Conservation (phyloP, 148 eudicot species). For the Oxyria digyna region DNA sequence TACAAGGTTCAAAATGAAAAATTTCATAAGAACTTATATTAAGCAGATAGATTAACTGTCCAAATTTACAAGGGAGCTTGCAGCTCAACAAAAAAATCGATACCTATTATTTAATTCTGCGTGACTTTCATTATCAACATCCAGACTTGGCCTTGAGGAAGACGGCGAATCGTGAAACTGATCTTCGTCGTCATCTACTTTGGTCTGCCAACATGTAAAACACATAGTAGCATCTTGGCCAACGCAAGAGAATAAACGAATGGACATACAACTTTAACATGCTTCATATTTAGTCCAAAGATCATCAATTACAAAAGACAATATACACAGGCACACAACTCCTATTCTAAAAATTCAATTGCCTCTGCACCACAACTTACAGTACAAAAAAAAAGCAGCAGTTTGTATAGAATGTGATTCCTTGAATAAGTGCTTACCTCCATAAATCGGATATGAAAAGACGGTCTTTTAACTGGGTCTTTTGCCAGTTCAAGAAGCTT, state of each 20-base stretch:
- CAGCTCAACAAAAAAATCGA: background rate
- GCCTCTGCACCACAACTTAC: background rate
- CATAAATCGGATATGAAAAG: slow-evolving; percentile 61
- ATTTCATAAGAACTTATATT: background rate
- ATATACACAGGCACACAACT: background rate
- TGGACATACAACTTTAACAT: background rate
- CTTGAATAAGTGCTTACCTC: slow-evolving; percentile 34
- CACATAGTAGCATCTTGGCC: background rate
- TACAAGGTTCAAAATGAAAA: background rate
- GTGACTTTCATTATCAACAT: background rate
- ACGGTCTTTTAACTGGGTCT: slow-evolving; percentile 65
- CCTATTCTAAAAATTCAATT: background rate
- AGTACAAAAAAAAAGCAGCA: background rate
- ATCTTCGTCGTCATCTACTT: slow-evolving; percentile 43
- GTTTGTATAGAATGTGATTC: background rate
- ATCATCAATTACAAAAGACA: background rate
- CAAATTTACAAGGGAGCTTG: background rate
- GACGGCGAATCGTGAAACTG: slow-evolving; percentile 25
- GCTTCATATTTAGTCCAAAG: background rate
- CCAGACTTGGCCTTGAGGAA: slow-evolving; percentile 16
- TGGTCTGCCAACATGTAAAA: slow-evolving; percentile 11
- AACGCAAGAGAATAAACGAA: slow-evolving; percentile 7
- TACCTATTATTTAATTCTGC: background rate
- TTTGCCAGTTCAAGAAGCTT: slow-evolving; percentile 75
- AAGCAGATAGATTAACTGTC: background rate